These are phyloP conservation scores for Hypoxylon fuscum DNA, from an alignment of 495 filamentous ascomycete species.

Conservation along the genomic window DNA sequence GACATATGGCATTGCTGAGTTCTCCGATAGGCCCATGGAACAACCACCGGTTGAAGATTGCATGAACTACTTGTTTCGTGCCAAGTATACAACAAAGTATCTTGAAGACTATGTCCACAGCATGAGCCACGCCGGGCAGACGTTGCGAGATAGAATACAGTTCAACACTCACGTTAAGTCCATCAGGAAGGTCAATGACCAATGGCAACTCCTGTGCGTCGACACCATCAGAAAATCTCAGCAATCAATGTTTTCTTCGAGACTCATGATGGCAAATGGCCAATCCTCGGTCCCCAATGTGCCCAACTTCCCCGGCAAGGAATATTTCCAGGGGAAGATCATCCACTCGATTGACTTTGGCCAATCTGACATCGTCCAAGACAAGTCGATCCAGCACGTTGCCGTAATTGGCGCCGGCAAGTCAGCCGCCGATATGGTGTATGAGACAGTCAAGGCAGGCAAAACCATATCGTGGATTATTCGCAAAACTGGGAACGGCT, in stretches of 20 bases:
- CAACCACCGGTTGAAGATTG: slow-evolving; percentile 41
- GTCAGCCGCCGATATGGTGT: slow-evolving; percentile 56
- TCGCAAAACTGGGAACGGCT: slow-evolving; percentile 47
- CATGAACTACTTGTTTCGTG: slow-evolving; percentile 46
- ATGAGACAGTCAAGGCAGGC: slow-evolving; percentile 47
- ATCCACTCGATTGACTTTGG: slow-evolving; percentile 56
- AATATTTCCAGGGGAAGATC: slow-evolving; percentile 45
- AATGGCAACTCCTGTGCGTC: slow-evolving; percentile 40
- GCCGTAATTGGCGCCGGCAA: slow-evolving; percentile 54
- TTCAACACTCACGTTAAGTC: slow-evolving; percentile 44
- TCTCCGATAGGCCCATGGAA: slow-evolving; percentile 48
- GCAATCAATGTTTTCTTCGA: slow-evolving; percentile 34
- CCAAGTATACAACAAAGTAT: slow-evolving; percentile 54
- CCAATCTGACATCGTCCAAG: slow-evolving; percentile 39
- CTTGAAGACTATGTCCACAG: slow-evolving; percentile 51
- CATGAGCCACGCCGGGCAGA: slow-evolving; percentile 42
- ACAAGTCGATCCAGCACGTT: slow-evolving; percentile 37
- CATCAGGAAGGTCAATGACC: slow-evolving; percentile 37
- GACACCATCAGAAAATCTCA: slow-evolving; percentile 13
- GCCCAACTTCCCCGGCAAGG: slow-evolving; percentile 40
- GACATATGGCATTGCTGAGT: slow-evolving; percentile 48
- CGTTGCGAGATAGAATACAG: slow-evolving; percentile 44
- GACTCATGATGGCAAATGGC: slow-evolving; percentile 54
- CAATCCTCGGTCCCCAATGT: slow-evolving; percentile 50
- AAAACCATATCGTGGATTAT: slow-evolving; percentile 56